phyloP scores from a whole-genome alignment of 164 flowering plant genomes.

The Magnolia changhungtana region DNA sequence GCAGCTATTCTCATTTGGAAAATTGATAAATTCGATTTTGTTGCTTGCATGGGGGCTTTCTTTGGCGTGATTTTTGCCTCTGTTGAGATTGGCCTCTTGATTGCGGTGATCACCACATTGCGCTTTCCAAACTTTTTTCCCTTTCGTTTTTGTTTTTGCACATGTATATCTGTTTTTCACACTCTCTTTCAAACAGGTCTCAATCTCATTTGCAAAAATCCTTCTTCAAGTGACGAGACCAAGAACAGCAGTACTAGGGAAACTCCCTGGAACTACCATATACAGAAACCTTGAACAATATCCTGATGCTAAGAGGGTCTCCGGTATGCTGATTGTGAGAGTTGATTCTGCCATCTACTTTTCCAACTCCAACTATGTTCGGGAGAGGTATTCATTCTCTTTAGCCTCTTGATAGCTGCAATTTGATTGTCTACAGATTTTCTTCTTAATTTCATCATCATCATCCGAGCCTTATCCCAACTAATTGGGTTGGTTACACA shows the following conservation, averaged over 20 bases:
- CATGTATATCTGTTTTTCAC: background rate
- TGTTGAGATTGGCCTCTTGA: slow-evolving; percentile 84
- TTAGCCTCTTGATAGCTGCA: background rate
- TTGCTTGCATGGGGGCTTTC: slow-evolving; percentile 94
- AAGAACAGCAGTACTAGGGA: slow-evolving; percentile 67
- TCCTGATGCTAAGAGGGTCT: slow-evolving; percentile 62
- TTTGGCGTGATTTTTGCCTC: slow-evolving; percentile 74
- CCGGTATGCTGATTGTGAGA: slow-evolving; percentile 59
- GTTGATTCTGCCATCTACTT: slow-evolving; percentile 87
- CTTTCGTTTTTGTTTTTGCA: background rate
- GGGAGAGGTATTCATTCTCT: slow-evolving; percentile 53
- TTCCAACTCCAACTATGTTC: slow-evolving; percentile 77
- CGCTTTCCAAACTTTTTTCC: background rate
- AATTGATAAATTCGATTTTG: slow-evolving; percentile 82
- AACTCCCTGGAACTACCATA: slow-evolving; percentile 52
- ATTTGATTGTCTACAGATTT: background rate
- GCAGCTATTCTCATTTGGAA: slow-evolving; percentile 77
- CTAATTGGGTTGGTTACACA: too few relatives aligned
- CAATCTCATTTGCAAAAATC: slow-evolving; percentile 74
- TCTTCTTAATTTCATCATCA: background rate
- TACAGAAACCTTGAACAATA: slow-evolving; percentile 74
- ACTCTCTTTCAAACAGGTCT: slow-evolving; percentile 35
- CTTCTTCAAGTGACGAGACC: slow-evolving; percentile 86
- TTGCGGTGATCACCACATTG: slow-evolving; percentile 51
- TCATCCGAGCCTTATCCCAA: too few relatives aligned